Conservation (phyloP, 2,329 filamentous ascomycete genomes). For the Clarireedia monteithiana region DNA sequence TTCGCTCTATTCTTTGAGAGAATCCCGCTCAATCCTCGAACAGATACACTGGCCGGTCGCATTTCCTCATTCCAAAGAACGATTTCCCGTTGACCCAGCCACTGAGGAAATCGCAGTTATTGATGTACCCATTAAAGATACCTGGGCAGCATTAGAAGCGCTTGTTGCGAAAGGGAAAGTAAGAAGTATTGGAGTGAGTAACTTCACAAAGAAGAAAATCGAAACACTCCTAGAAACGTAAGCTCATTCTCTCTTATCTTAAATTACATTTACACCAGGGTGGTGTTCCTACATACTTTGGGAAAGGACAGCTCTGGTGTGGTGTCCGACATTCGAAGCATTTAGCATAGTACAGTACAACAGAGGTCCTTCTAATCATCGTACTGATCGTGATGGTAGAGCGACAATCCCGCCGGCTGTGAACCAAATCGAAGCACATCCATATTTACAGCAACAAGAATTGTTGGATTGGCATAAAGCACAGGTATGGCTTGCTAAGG, state of each 20-base stretch:
- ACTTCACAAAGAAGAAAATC: slow-evolving; percentile 38
- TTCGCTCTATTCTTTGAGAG: background rate
- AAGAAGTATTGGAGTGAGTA: slow-evolving; percentile 43
- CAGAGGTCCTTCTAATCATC: too few species aligned
- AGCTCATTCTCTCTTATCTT: background rate
- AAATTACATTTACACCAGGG: background rate
- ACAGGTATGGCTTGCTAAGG: slow-evolving; percentile 29
- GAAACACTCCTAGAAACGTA: slow-evolving; percentile 37
- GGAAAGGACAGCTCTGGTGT: background rate
- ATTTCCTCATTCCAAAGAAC: slow-evolving; percentile 13
- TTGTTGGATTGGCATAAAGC: slow-evolving; percentile 48
- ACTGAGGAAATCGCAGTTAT: slow-evolving; percentile 13
- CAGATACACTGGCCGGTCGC: slow-evolving; percentile 73
- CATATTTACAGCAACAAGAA: slow-evolving; percentile 54
- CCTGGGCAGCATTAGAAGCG: slow-evolving; percentile 34
- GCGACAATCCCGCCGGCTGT: slow-evolving; percentile 50
- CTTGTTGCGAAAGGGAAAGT: slow-evolving; percentile 34
- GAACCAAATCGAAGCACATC: slow-evolving; percentile 65
- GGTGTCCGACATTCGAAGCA: background rate
- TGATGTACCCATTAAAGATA: slow-evolving; percentile 28
- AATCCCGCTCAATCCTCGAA: background rate
- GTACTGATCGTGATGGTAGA: background rate
- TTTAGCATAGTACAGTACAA: too few species aligned
- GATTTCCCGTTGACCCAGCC: slow-evolving; percentile 14
- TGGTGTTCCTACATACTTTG: background rate